phyloP scores from a whole-genome alignment of 345 rosid species.

The rapeseed (Brassica napus) region DNA sequence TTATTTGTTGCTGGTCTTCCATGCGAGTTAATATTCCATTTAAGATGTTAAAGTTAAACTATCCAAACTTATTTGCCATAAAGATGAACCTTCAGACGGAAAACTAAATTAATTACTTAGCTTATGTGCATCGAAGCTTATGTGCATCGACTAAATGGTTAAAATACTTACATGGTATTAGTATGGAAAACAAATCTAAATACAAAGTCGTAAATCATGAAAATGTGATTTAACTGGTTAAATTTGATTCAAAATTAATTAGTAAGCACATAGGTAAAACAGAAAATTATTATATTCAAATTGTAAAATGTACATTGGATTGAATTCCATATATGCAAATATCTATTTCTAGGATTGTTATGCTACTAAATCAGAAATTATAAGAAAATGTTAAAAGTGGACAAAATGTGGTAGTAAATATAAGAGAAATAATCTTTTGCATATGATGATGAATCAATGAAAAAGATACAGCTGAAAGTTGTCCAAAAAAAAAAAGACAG shows the following conservation, averaged over 20 bases:
- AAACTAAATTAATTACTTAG: not conserved
- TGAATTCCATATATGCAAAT: not conserved
- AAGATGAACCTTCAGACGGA: not conserved
- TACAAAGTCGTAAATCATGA: not conserved
- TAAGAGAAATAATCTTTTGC: not conserved
- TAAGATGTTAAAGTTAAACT: not conserved
- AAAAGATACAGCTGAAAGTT: too few relatives aligned
- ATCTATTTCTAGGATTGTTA: not conserved
- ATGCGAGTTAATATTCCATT: not conserved
- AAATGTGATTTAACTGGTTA: not conserved
- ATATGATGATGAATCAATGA: too few relatives aligned
- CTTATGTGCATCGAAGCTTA: not conserved
- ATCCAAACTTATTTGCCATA: not conserved
- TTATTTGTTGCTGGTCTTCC: slow-evolving; percentile 4
- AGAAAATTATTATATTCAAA: not conserved
- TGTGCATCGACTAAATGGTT: not conserved
- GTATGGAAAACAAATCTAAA: slow-evolving; percentile 17
- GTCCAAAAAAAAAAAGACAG: too few relatives aligned
- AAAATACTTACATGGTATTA: not conserved
- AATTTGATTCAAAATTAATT: not conserved
- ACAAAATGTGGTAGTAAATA: not conserved
- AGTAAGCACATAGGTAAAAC: not conserved
- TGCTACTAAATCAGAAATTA: not conserved
- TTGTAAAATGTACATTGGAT: not conserved
- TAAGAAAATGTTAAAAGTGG: not conserved